phyloP scores from a whole-genome alignment of 2,329 filamentous ascomycete species.

The Metarhizium sp. region DNA sequence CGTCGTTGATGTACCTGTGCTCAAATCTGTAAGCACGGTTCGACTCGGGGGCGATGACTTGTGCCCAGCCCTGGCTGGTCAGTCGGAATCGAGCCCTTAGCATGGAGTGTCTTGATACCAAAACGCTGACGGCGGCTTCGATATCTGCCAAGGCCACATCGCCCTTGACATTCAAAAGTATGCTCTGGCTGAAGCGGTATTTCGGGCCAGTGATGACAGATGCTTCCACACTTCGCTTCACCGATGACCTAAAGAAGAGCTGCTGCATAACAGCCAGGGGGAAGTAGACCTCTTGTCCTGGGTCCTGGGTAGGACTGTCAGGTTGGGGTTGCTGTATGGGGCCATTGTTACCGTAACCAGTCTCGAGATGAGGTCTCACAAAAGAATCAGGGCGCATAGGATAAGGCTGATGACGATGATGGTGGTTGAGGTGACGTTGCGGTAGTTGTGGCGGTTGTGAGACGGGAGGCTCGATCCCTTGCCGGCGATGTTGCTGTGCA shows the following conservation, averaged over 20 bases:
- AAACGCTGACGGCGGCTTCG: slow-evolving; percentile 36
- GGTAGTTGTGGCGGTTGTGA: background rate
- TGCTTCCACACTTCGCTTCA: slow-evolving; percentile 25
- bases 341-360: background rate
- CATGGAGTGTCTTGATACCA: slow-evolving; percentile 43
- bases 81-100: slow-evolving; percentile 36
- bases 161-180: slow-evolving; percentile 35
- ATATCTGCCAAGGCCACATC: slow-evolving; percentile 32
- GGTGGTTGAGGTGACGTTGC: background rate
- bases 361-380: slow-evolving; percentile 1
- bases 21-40: slow-evolving; percentile 33
- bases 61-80: slow-evolving; percentile 33
- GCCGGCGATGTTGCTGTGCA: background rate
- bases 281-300: slow-evolving; percentile 27
- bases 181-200: slow-evolving; percentile 41
- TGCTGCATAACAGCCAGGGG: slow-evolving; percentile 45
- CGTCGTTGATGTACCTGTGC: slow-evolving; percentile 29
- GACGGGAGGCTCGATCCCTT: background rate
- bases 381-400: slow-evolving; percentile 4
- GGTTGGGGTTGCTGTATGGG: background rate
- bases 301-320: slow-evolving; percentile 5
- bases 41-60: slow-evolving; percentile 31
- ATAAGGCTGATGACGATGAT: background rate
- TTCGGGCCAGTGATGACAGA: slow-evolving; percentile 22
- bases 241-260: slow-evolving; percentile 39